A percentile compares a stretch with the other conserved stretches of the same genome.
phyloP scores from a whole-genome alignment of 148 eudicot genomes.

The Heliamphora exappendiculata region DNA sequence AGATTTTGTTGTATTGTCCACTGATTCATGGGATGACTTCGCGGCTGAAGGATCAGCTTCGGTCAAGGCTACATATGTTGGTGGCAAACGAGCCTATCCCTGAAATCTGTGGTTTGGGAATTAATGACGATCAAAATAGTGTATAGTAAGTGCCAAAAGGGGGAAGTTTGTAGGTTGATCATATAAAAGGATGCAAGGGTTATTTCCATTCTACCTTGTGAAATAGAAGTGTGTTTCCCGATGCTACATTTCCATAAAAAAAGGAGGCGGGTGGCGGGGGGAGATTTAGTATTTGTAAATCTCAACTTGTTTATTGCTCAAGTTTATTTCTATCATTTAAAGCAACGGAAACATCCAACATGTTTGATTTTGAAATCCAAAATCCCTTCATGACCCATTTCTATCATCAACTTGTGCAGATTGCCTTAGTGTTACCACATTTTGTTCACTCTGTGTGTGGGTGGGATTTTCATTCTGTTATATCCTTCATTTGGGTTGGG shows the following conservation, averaged over 20 bases:
- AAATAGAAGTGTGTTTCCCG: not conserved
- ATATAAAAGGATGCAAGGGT: not conserved
- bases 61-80: slow-evolving; percentile 75
- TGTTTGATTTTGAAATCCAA: not conserved
- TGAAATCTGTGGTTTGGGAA: not conserved
- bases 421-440: not conserved
- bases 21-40: slow-evolving; percentile 65
- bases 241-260: not conserved
- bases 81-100: slow-evolving; percentile 60
- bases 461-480: not conserved
- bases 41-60: slow-evolving; percentile 43
- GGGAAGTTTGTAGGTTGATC: not conserved
- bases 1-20: slow-evolving; percentile 75
- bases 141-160: not conserved
- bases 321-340: not conserved
- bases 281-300: too few species aligned
- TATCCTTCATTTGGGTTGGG: too few species aligned
- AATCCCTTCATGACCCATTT: not conserved
- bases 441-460: not conserved
- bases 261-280: too few species aligned
- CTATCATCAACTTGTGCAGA: not conserved
- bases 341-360: not conserved
- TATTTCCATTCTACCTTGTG: not conserved
- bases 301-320: not conserved
- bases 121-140: not conserved